These are phyloP conservation scores for Xenosphaeropsis pyriputrescens DNA, from an alignment of 2,329 filamentous ascomycete species.

Conservation along the genomic window DNA sequence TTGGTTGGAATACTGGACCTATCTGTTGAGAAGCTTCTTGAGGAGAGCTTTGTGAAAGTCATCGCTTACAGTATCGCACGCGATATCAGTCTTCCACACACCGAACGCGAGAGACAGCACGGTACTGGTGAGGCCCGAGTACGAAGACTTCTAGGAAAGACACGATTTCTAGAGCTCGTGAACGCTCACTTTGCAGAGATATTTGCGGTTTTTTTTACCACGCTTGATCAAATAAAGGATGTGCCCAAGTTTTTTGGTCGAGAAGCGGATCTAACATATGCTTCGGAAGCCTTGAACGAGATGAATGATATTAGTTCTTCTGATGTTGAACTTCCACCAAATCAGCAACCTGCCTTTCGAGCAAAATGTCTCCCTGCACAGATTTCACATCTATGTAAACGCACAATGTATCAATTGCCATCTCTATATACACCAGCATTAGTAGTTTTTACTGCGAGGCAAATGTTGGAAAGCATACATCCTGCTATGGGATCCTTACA, in stretches of 20 bases:
- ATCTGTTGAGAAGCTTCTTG: slow-evolving; percentile 41
- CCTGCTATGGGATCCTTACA: slow-evolving; percentile 75
- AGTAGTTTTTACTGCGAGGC: slow-evolving; percentile 60
- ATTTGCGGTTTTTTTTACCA: slow-evolving; percentile 59
- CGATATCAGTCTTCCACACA: slow-evolving; percentile 40
- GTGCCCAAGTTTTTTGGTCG: slow-evolving; percentile 53
- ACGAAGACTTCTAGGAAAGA: slow-evolving; percentile 52
- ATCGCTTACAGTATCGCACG: slow-evolving; percentile 75
- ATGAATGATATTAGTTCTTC: slow-evolving; percentile 61
- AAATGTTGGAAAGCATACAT: slow-evolving; percentile 67
- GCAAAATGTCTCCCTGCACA: slow-evolving; percentile 63
- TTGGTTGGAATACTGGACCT: slow-evolving; percentile 43
- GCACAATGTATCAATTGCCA: slow-evolving; percentile 48
- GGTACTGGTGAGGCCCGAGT: slow-evolving; percentile 50
- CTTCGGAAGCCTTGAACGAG: slow-evolving; percentile 46
- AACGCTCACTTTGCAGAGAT: slow-evolving; percentile 63
- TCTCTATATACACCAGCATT: slow-evolving; percentile 64
- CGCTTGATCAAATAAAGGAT: slow-evolving; percentile 63
- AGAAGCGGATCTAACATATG: slow-evolving; percentile 39
- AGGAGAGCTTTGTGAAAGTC: slow-evolving; percentile 58
- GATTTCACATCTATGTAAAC: slow-evolving; percentile 62
- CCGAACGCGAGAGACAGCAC: slow-evolving; percentile 23
- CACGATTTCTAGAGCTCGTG: slow-evolving; percentile 46
- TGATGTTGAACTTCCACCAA: slow-evolving; percentile 48
- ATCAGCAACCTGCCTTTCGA: slow-evolving; percentile 78